These are phyloP conservation scores for Papilionanthe hybrid DNA, from an alignment of 116 monocot species.

Conservation along the genomic window DNA sequence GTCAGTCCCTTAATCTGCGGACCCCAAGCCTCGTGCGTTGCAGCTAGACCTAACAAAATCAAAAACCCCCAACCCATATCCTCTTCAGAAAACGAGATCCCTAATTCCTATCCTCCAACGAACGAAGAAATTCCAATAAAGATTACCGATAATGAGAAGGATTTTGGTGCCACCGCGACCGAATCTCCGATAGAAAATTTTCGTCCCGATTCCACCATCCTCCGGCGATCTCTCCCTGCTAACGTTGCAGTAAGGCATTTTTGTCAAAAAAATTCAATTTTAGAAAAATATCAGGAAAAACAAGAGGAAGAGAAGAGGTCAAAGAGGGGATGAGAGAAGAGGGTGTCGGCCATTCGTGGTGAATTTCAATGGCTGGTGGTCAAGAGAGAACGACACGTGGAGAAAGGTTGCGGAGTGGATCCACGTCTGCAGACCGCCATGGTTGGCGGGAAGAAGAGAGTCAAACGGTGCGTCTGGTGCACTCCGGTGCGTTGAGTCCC, in stretches of 20 bases:
- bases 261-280: not conserved
- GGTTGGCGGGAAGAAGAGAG: not conserved
- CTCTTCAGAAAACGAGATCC: not conserved
- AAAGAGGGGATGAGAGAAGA: no score
- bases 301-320: not conserved
- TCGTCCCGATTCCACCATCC: constrained; percentile 11
- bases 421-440: not conserved
- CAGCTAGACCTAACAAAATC: constrained; percentile 68
- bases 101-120: not conserved
- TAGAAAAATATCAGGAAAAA: not conserved
- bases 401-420: not conserved
- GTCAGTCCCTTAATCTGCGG: constrained; percentile 92
- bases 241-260: constrained; percentile 26
- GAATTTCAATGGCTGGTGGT: not conserved
- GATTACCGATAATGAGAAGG: constrained; percentile 44
- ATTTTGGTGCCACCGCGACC: constrained; percentile 48
- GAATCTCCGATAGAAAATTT: constrained; percentile 41
- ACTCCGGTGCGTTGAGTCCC: no score
- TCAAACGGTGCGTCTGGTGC: not conserved
- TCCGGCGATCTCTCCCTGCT: constrained; percentile 7
- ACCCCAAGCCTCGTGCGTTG: constrained; percentile 87
- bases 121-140: not conserved
- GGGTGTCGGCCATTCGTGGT: not conserved
- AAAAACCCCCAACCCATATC: constrained; percentile 9
- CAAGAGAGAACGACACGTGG: not conserved